These are phyloP conservation scores for Quercus suber DNA, from an alignment of 306 rosid species.

Conservation along the genomic window DNA sequence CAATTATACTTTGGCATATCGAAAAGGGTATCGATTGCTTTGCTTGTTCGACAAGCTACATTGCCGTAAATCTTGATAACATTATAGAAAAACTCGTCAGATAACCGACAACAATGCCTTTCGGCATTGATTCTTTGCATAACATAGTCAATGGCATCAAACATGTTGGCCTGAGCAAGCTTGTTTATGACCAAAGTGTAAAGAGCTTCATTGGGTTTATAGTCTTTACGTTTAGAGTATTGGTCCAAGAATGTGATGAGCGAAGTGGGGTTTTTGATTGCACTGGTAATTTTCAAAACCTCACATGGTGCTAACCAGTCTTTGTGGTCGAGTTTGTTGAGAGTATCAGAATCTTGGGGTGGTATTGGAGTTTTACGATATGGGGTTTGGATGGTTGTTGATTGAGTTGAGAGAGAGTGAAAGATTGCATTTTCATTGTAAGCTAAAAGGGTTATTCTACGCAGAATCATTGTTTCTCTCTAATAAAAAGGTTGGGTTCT, in stretches of 20 bases:
- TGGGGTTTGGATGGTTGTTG: not conserved
- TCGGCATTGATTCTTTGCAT: constrained; percentile 42
- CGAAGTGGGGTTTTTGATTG: constrained; percentile 51
- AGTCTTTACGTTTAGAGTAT: constrained; percentile 77
- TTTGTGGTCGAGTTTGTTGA: constrained; percentile 55
- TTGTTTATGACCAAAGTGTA: constrained; percentile 44
- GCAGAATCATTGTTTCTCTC: not conserved
- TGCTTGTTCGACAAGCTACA: constrained; percentile 38
- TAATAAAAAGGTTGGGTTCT: not conserved
- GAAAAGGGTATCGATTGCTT: constrained; percentile 52
- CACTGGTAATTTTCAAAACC: constrained; percentile 44
- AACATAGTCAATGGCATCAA: constrained; percentile 40
- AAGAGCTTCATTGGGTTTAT: constrained; percentile 60
- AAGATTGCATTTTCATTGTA: not conserved
- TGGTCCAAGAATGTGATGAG: constrained; percentile 50
- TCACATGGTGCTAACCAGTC: constrained; percentile 83
- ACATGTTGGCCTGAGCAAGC: constrained; percentile 48
- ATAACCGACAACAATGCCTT: constrained; percentile 31
- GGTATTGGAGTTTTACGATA: constrained; percentile 2
- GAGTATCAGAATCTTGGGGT: constrained; percentile 23
- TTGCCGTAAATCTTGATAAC: constrained; percentile 60
- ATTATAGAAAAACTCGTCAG: constrained; percentile 59
- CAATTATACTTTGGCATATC: constrained; percentile 52
- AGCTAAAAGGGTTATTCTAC: not conserved
- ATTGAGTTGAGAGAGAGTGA: not conserved